Evolutionary conservation across 1,284 basidiomycete species (phyloP).

Genomic region (Pyrrhoderma noxium): DNA sequence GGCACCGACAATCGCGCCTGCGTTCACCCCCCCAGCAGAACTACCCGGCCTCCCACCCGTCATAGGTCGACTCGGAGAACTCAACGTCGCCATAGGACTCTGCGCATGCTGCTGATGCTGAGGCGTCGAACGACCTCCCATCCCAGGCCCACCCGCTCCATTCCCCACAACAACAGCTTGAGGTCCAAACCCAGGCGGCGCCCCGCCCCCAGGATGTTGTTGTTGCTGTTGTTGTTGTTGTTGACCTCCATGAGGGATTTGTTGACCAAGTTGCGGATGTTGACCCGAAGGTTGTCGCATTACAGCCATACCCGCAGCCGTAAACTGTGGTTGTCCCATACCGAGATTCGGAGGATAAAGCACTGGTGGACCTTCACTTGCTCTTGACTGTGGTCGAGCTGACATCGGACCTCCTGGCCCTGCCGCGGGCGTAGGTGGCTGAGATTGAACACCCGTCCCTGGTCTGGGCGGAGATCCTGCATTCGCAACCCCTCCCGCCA

Average conservation of each 20-base stretch:
- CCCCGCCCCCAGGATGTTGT: neutral
- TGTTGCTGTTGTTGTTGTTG: conserved; percentile 4
- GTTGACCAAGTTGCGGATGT: neutral
- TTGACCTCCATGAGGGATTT: neutral
- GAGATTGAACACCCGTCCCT: conserved; percentile 10
- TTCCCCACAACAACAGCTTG: neutral
- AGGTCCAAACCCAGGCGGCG: neutral
- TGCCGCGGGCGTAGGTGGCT: conserved; percentile 12
- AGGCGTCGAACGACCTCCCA: conserved; percentile 12
- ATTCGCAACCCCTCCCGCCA: neutral
- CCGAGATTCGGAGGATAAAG: neutral
- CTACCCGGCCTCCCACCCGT: conserved; percentile 12
- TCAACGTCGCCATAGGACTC: conserved; percentile 14
- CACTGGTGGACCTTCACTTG: conserved; percentile 9
- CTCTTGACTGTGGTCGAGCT: conserved; percentile 12
- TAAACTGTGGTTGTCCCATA: neutral
- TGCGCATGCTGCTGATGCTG: conserved; percentile 7
- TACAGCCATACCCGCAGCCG: no score
- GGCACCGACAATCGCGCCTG: no score
- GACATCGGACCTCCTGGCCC: neutral
- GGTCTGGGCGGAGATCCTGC: conserved; percentile 13
- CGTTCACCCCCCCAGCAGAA: neutral
- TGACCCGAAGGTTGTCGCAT: conserved; percentile 4
- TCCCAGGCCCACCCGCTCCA: conserved; percentile 1
- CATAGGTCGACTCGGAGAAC: conserved; percentile 1